phyloP scores from a whole-genome alignment of 768 basidiomycete genomes.

The Agrocybe praecox region DNA sequence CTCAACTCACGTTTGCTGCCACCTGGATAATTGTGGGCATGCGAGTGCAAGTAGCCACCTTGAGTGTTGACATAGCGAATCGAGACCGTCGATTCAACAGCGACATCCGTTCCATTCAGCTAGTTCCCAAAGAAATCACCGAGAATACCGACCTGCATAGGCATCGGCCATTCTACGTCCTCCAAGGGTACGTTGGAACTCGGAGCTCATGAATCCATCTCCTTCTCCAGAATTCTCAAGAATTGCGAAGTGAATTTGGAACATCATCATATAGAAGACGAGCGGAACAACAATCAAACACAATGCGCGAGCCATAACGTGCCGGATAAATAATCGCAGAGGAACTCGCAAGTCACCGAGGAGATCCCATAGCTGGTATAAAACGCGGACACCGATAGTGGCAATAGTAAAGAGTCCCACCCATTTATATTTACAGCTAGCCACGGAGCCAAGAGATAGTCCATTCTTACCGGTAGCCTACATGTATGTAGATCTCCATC shows the following conservation, averaged over 20 bases:
- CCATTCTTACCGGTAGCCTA: too few relatives aligned
- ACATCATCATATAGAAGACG: conserved; percentile 95
- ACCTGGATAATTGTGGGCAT: conserved; percentile 84
- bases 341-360: conserved; percentile 85
- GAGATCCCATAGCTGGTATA: conserved; percentile 86
- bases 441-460: conserved; percentile 91
- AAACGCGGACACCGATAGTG: conserved; percentile 83
- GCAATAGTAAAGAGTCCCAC: conserved; percentile 98
- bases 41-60: conserved; percentile 98
- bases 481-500: too few relatives aligned
- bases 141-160: conserved; percentile 61
- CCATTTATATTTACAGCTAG: conserved; percentile 97
- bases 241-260: conserved; percentile 91
- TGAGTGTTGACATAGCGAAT: conserved; percentile 95
- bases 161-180: conserved; percentile 94
- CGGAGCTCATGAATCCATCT: conserved; percentile 99
- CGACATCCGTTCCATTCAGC: conserved; percentile 59
- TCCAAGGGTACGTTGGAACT: conserved; percentile 94
- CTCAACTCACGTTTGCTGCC: conserved; percentile 78
- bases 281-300: conserved; percentile 88
- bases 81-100: conserved; percentile 78
- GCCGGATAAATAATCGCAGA: conserved; percentile 73
- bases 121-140: background rate
- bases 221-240: conserved; percentile 92
- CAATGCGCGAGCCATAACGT: conserved; percentile 87